Conservation (phyloP, 345 rosid genomes). For the Ceriops tagal region DNA sequence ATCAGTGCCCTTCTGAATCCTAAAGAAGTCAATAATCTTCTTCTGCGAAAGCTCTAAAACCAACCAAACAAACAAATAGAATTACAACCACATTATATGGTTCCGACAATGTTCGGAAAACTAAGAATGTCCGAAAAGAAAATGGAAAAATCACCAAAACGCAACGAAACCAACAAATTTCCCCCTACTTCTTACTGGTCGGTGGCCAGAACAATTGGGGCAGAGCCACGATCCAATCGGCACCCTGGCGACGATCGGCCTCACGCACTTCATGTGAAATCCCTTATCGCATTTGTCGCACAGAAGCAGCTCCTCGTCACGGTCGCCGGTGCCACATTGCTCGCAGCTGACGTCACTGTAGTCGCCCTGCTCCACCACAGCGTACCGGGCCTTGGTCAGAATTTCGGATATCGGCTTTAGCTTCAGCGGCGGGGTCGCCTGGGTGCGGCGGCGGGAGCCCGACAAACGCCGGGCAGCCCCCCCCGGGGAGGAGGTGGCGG, state of each 20-base stretch:
- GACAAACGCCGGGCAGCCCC: conserved; percentile 36
- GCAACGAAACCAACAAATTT: conserved; percentile 10
- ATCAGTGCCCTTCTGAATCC: conserved; percentile 49
- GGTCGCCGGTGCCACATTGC: conserved; percentile 71
- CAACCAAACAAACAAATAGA: conserved; percentile 1
- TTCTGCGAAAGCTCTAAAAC: conserved; percentile 69
- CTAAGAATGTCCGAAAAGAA: not conserved
- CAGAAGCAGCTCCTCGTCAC: conserved; percentile 62
- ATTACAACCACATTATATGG: conserved; percentile 18
- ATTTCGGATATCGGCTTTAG: conserved; percentile 50
- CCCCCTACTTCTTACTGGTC: conserved; percentile 78
- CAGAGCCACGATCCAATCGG: conserved; percentile 86
- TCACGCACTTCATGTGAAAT: conserved; percentile 82
- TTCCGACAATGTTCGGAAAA: not conserved
- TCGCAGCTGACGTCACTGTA: conserved; percentile 53
- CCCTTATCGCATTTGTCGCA: conserved; percentile 88
- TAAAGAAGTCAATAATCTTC: conserved; percentile 76
- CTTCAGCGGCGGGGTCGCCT: conserved; percentile 55
- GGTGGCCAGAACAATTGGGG: conserved; percentile 57
- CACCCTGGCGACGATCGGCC: conserved; percentile 76
- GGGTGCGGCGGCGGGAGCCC: conserved; percentile 44
- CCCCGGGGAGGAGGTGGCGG: conserved; percentile 23
- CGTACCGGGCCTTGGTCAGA: conserved; percentile 43
- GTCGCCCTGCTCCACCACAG: conserved; percentile 40
- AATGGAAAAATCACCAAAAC: conserved; percentile 1